phyloP scores from a whole-genome alignment of 805 yeast species.

The Lipomyces yamanashiensis region DNA sequence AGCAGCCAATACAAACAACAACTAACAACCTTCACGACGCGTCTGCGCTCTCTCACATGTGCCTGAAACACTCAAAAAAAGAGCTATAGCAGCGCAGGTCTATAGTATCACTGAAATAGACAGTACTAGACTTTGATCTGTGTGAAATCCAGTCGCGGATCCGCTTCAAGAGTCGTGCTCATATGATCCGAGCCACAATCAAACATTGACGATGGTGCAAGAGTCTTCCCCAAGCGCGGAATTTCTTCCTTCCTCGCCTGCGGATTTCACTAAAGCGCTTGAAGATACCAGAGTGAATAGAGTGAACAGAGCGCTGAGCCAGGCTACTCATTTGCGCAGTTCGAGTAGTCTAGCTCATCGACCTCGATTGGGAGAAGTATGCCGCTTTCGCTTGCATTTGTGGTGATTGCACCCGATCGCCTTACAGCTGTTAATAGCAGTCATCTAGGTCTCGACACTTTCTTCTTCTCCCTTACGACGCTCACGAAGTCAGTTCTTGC shows the following conservation, averaged over 20 bases:
- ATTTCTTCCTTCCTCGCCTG: conserved; percentile 9
- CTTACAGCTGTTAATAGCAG: neutral
- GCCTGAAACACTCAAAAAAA: too few species aligned
- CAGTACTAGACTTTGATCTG: too few species aligned
- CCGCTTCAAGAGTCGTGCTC: neutral
- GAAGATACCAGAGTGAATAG: neutral
- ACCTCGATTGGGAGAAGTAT: conserved; percentile 9
- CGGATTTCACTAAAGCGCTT: neutral
- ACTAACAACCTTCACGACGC: neutral
- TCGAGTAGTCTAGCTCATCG: conserved; percentile 6
- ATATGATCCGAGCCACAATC: too few species aligned
- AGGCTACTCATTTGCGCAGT: conserved; percentile 2
- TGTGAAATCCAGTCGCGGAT: too few species aligned
- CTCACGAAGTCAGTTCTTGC: conserved; percentile 11
- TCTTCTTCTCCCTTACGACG: conserved; percentile 12
- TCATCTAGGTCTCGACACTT: neutral
- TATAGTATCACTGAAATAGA: too few species aligned
- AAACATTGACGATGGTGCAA: neutral
- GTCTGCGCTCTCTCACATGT: neutral
- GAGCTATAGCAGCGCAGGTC: too few species aligned
- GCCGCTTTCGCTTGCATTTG: neutral
- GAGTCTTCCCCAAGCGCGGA: neutral
- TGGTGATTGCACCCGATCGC: neutral
- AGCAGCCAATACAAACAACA: too few species aligned
- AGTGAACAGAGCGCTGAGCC: neutral